Evolutionary conservation across 179 eudicot genomes (phyloP), one percentile per base, ranked within the genome.

Genomic region (Beta macrorhiza): DNA sequence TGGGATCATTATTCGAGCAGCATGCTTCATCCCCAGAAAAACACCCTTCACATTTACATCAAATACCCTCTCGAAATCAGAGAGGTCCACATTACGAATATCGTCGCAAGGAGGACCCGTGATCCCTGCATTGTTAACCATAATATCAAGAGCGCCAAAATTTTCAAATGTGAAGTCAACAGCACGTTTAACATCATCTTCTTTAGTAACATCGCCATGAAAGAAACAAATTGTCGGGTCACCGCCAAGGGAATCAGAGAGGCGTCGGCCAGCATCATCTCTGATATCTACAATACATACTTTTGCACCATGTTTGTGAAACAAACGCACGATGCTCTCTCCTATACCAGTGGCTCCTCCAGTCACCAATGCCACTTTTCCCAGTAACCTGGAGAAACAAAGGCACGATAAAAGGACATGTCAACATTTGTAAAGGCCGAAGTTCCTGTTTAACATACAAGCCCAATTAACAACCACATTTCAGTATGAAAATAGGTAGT

Each of bases 301-400:
- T 82, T 90, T 94, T 69, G 98, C 97, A 56, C 99, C 99, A 6
- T 94, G 97, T 47, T 81, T 81, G 74, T 84, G 93, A 83, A 96
- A 94, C 75, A 96, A 83, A 22, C 96, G 94, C 62, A 94, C 97
- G 5, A 94, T 96, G 89, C 96, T 90, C 88, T 91, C 94, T 65
- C 99, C 99, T 47, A 95, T 95, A 42, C 99, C 99, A 47, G 85
- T 83, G 68, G 97, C 93, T 64, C 99, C 99, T 58, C 99, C 99
- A 3, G 98, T 95, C 65, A 95, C 97, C 57, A 95, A 55, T 42
- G 98, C 93, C 58, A 92, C 99, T 84, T 90, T 92, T 25, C 99
- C 99, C 22, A 84, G 69, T 83, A 95, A 89, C 83, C 99, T 95
- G 86, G 61, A 86, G 83, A 53, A 13, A 44, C 1, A 25, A 14